Conservation (phyloP, 192 early-diverging fungal genomes). For the Rhizophagus clarus region DNA sequence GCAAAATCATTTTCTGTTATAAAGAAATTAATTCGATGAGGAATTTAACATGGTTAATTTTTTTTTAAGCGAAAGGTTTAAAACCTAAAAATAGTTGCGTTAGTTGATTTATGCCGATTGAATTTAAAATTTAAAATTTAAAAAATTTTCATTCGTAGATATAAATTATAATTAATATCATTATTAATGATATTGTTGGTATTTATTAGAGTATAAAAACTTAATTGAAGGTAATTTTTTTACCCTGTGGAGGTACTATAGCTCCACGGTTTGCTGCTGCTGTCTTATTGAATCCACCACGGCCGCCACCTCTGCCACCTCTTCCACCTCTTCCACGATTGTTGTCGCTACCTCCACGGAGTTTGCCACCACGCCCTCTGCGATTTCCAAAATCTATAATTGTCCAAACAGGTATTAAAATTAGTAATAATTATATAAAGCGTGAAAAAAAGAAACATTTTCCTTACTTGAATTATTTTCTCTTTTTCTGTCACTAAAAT, state of each 20-base stretch:
- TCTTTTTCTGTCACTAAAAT: slow-evolving; percentile 66
- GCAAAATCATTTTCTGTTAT: too few species aligned
- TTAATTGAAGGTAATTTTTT: slow-evolving; percentile 18
- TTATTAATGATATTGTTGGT: background rate
- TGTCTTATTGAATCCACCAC: background rate
- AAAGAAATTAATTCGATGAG: too few species aligned
- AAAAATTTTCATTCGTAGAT: too few species aligned
- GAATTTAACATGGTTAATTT: too few species aligned
- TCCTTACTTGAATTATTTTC: slow-evolving; percentile 37
- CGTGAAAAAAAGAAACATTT: background rate
- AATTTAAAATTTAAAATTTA: too few species aligned
- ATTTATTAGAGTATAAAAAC: background rate
- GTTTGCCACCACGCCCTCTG: background rate
- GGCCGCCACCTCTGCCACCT: background rate
- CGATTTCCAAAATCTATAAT: slow-evolving; percentile 44
- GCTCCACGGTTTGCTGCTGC: slow-evolving; percentile 15
- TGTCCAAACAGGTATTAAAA: slow-evolving; percentile 33
- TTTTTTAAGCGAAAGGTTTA: too few species aligned
- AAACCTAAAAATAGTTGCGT: too few species aligned
- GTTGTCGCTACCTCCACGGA: background rate
- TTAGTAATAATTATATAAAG: background rate
- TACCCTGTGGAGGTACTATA: slow-evolving; percentile 2
- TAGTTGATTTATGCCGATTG: too few species aligned
- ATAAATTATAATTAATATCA: background rate
- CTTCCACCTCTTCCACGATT: background rate